Percentiles rank a stretch among this genome's conserved stretches.
These are phyloP conservation scores for Botrytis sinoallii DNA, from an alignment of 2,329 filamentous ascomycete genomes.

Conservation along the genomic window DNA sequence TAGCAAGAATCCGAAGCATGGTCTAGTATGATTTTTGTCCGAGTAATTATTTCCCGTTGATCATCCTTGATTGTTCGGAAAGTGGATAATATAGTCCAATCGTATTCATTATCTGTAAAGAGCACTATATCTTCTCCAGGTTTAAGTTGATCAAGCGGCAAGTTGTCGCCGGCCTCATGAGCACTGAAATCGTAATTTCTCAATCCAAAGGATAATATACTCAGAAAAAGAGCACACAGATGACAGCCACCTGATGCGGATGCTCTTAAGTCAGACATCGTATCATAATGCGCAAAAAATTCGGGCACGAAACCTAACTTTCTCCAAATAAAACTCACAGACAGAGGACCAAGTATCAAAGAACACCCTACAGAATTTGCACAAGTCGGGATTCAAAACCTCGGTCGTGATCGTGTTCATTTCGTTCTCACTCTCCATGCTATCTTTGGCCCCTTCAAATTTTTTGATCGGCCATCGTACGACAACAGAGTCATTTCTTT, in stretches of 20 bases:
- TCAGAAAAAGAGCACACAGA: not conserved
- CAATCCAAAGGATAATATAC: not conserved
- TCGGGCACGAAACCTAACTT: rapidly evolving
- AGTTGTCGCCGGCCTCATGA: rapidly evolving
- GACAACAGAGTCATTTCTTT: too few relatives aligned
- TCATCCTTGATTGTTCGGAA: too few relatives aligned
- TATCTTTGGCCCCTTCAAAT: rapidly evolving
- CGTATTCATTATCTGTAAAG: too few relatives aligned
- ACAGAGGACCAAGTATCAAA: not conserved
- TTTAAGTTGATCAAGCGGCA: not conserved
- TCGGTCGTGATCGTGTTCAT: not conserved
- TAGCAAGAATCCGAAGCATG: not conserved
- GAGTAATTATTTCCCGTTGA: too few relatives aligned
- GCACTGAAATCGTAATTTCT: not conserved
- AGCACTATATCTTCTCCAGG: too few relatives aligned
- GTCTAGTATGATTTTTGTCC: not conserved
- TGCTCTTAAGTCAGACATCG: not conserved
- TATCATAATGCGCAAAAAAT: not conserved
- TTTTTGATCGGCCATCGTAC: not conserved
- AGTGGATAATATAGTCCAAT: too few relatives aligned
- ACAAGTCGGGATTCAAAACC: not conserved
- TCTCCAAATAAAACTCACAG: rapidly evolving
- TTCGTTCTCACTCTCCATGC: rapidly evolving
- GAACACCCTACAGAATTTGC: not conserved
- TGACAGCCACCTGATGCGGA: not conserved